Evolutionary conservation across 208 protist genomes (phyloP).

Genomic region (Tritrichomonas musculus): DNA sequence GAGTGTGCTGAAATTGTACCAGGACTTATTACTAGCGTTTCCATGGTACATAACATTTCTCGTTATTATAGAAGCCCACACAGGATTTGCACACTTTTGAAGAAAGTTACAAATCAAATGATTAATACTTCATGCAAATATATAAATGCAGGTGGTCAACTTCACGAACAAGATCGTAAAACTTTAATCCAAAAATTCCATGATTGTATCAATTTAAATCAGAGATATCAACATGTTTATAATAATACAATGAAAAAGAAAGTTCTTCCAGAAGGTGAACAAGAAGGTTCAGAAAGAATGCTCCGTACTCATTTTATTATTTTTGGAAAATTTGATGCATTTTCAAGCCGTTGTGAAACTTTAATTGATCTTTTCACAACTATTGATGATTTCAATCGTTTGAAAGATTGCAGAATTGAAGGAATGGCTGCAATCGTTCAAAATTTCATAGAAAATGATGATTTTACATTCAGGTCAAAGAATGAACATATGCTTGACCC

Average conservation of each 20-base stretch:
- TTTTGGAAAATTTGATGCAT: slow-evolving; percentile 19
- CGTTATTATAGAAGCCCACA: slow-evolving; percentile 96
- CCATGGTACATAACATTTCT: slow-evolving; percentile 98
- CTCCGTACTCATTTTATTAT: slow-evolving; percentile 2
- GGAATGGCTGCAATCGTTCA: neutral
- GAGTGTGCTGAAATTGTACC: slow-evolving; percentile 87
- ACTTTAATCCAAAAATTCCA: neutral
- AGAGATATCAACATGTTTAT: neutral
- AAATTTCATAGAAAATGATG: neutral
- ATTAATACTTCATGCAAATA: neutral
- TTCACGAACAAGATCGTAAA: neutral
- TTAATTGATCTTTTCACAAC: neutral
- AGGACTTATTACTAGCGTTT: slow-evolving; percentile 91
- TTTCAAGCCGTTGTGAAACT: neutral
- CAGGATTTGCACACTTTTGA: slow-evolving; percentile 65
- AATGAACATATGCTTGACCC: neutral
- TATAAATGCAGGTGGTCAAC: neutral
- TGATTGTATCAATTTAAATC: neutral
- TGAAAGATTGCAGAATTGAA: neutral
- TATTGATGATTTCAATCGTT: neutral
- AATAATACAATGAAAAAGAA: slow-evolving; percentile 22
- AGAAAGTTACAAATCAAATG: slow-evolving; percentile 29
- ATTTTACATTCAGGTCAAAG: neutral
- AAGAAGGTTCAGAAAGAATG: neutral
- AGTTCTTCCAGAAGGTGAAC: neutral